phyloP scores from a whole-genome alignment of 805 yeast species.

The Ogataea neopini region DNA sequence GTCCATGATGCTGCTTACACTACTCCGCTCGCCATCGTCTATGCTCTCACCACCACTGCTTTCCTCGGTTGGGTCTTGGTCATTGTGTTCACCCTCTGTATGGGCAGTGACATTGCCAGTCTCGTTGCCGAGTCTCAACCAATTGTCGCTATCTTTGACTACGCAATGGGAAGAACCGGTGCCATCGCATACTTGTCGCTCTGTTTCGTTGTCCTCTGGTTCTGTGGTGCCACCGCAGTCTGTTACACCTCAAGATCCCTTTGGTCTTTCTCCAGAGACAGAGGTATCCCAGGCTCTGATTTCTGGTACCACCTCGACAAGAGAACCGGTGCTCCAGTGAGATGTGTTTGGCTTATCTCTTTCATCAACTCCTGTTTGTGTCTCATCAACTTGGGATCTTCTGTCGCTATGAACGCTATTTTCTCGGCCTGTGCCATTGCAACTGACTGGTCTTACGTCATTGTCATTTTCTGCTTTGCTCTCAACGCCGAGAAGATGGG shows the following conservation, averaged over 20 bases:
- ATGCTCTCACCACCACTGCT: conserved; percentile 52
- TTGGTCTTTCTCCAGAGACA: conserved; percentile 59
- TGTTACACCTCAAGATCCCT: conserved; percentile 53
- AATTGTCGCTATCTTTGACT: conserved; percentile 51
- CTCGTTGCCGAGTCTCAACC: conserved; percentile 41
- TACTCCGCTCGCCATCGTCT: conserved; percentile 60
- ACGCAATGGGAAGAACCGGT: conserved; percentile 53
- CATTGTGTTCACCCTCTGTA: conserved; percentile 47
- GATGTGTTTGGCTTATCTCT: conserved; percentile 45
- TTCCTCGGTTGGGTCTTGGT: conserved; percentile 50
- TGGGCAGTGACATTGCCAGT: conserved; percentile 40
- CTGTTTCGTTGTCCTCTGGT: conserved; percentile 50
- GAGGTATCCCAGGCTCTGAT: conserved; percentile 49
- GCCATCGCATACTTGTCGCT: conserved; percentile 52
- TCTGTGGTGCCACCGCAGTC: conserved; percentile 53
- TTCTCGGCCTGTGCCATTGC: conserved; percentile 55
- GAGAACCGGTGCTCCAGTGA: conserved; percentile 44
- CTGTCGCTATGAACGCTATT: conserved; percentile 52
- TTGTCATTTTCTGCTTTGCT: conserved; percentile 44
- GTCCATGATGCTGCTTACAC: conserved; percentile 53
- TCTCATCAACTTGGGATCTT: conserved; percentile 44
- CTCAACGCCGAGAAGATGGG: conserved; percentile 47
- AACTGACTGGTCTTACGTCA: conserved; percentile 51
- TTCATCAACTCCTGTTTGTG: conserved; percentile 45
- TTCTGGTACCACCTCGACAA: conserved; percentile 42